Evolutionary conservation across 192 early-diverging fungal genomes (phyloP).

Genomic region (Allomyces arbusculus): DNA sequence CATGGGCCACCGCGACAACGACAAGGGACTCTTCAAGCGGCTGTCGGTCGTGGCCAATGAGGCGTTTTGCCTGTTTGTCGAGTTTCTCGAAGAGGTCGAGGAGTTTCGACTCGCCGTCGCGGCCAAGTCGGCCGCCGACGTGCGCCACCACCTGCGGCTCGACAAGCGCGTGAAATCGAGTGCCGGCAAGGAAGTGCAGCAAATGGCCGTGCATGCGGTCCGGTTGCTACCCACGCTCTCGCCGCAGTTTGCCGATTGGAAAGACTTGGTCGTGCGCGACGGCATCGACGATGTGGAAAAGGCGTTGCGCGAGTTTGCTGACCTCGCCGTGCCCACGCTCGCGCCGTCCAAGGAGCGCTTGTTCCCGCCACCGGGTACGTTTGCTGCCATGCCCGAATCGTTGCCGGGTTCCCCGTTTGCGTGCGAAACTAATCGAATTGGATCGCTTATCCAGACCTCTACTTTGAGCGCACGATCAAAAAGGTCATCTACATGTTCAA

Average conservation of each 20-base stretch:
- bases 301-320: constrained; percentile 41
- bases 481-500: constrained; percentile 69
- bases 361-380: constrained; percentile 36
- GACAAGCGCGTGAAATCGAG: constrained; percentile 48
- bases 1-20: constrained; percentile 28
- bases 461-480: constrained; percentile 85
- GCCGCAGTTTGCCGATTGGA: constrained; percentile 74
- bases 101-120: constrained; percentile 72
- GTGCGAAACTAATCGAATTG: not conserved
- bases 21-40: constrained; percentile 34
- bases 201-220: constrained; percentile 56
- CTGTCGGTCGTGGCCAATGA: constrained; percentile 58
- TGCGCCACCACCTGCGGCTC: constrained; percentile 55
- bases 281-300: constrained; percentile 55
- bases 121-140: constrained; percentile 52
- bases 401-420: not conserved
- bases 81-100: constrained; percentile 81
- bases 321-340: constrained; percentile 15
- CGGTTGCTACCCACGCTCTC: constrained; percentile 51
- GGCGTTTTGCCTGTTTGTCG: constrained; percentile 82
- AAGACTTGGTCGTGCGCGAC: constrained; percentile 62
- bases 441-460: constrained; percentile 30
- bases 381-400: not conserved
- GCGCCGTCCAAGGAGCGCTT: constrained; percentile 26
- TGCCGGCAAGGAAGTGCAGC: constrained; percentile 44